Percentiles rank a stretch among this genome's conserved stretches.
phyloP scores from a whole-genome alignment of 495 filamentous ascomycete genomes.

The Lasiosphaeriaceae sp. region DNA sequence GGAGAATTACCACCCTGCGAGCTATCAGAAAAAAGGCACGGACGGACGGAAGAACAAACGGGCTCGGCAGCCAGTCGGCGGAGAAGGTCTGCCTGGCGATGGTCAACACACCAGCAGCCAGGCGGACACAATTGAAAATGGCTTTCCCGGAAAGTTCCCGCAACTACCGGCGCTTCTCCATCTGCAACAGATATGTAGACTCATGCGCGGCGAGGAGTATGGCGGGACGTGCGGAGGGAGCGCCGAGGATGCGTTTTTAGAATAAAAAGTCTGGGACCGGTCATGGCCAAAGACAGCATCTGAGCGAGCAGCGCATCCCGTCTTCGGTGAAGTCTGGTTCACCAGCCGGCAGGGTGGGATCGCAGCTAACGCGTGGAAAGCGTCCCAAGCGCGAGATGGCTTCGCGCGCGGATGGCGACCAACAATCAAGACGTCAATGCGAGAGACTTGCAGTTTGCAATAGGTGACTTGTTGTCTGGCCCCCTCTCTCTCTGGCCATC shows the following conservation, averaged over 20 bases:
- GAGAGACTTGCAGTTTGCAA: neutral
- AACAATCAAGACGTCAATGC: constrained; percentile 25
- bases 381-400: constrained; percentile 15
- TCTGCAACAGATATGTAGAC: constrained; percentile 14
- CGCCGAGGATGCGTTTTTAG: neutral
- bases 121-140: neutral
- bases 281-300: neutral
- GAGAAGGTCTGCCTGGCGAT: neutral
- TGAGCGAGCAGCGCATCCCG: neutral
- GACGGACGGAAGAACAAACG: too few species aligned
- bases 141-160: neutral
- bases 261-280: neutral
- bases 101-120: neutral
- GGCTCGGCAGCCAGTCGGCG: too few species aligned
- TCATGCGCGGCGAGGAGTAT: constrained; percentile 9
- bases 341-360: constrained; percentile 16
- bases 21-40: too few species aligned
- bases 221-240: constrained; percentile 10
- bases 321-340: constrained; percentile 9
- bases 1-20: too few species aligned
- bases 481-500: neutral
- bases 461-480: neutral
- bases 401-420: constrained; percentile 12
- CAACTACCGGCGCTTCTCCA: constrained; percentile 15
- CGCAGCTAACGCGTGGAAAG: constrained; percentile 21